Base-by-base conservation (phyloP, 768 basidiomycete genomes). In the Tulasnella sp. region DNA sequence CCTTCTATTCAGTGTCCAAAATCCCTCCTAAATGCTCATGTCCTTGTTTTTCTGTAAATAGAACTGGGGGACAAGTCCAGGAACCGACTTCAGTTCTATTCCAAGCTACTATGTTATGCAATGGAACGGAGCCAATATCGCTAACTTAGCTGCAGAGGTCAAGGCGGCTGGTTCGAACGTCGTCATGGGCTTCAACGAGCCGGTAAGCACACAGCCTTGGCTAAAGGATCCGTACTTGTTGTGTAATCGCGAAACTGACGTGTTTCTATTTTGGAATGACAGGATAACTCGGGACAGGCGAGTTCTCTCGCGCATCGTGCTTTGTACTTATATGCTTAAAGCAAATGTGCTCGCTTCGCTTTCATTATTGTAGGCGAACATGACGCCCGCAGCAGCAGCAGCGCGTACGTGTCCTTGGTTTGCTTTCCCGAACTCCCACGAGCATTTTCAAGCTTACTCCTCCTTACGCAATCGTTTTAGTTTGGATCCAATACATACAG, bases 141-240 rank as follows among this genome's bases (percentile, higher is more conserved):
- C 47, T 19, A 44, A 34, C 44, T 34, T 61, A 34, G 27, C 41
- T 24, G 8, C 52, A 3, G 42, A 55, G 26, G 4, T 61, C 4
- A 38, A 32, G 13, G 19, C 27, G 3, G 5, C 34, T 21, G 45
- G 50, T 5, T 15, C 61, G 23, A 32, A 48, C 21, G 32, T 23
- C 24, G 27, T 61, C 4, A 52, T 61, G 15, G 52, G 52, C 30
- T 56, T 61, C 53, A 61, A 61, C 55, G 61, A 61, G 54, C 61
- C 61, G 13, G 61, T 38, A 38, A 38, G 34, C n/a, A n/a, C n/a
- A 61, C 32, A 53, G 55, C 60, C 43, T 27, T 17, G 60, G 53
- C 26, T 53, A 61, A 53, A 53, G 44, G 29, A 41, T 26, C n/a
- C 15, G 21, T 5, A 38, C 34, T 15, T 38, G 9, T 41, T 15